phyloP scores from a whole-genome alignment of 208 protist species.

The Crithidia brevicula region DNA sequence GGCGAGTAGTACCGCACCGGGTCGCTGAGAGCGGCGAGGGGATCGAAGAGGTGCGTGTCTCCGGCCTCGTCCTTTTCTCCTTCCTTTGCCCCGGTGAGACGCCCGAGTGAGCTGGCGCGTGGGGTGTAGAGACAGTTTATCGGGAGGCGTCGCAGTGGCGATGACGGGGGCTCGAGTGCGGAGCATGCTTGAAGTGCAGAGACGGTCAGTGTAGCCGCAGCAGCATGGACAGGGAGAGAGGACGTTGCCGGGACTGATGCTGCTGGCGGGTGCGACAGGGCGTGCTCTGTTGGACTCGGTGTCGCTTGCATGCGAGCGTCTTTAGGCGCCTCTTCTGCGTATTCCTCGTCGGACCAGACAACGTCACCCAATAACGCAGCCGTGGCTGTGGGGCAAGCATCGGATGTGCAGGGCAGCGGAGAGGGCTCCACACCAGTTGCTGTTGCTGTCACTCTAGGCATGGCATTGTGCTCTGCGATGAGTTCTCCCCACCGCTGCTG shows the following conservation, averaged over 20 bases:
- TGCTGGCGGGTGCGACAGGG: too few relatives aligned
- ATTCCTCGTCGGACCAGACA: slow-evolving; percentile 10
- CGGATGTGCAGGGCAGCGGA: not conserved
- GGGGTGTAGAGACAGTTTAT: slow-evolving; percentile 4
- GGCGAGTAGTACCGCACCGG: slow-evolving; percentile 11
- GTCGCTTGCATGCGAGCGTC: too few relatives aligned
- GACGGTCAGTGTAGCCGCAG: not conserved
- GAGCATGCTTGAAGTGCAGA: not conserved
- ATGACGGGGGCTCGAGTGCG: not conserved
- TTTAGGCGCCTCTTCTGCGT: not conserved
- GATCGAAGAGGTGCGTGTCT: not conserved
- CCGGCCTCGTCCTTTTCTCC: not conserved
- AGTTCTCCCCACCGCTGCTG: slow-evolving; percentile 15
- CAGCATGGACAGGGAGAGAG: not conserved
- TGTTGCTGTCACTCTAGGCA: too few relatives aligned
- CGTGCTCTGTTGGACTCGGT: too few relatives aligned
- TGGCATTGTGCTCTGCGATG: not conserved
- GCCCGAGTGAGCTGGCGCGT: not conserved
- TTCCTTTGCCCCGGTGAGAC: not conserved
- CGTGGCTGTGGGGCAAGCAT: too few relatives aligned
- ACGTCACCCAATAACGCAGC: not conserved
- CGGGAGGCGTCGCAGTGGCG: not conserved
- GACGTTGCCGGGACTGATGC: too few relatives aligned
- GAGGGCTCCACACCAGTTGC: too few relatives aligned
- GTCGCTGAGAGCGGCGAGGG: not conserved